A percentile compares a stretch with the other conserved stretches of the same genome.
Conservation (phyloP, 2,329 filamentous ascomycete species). For the Nemania bipapillata region DNA sequence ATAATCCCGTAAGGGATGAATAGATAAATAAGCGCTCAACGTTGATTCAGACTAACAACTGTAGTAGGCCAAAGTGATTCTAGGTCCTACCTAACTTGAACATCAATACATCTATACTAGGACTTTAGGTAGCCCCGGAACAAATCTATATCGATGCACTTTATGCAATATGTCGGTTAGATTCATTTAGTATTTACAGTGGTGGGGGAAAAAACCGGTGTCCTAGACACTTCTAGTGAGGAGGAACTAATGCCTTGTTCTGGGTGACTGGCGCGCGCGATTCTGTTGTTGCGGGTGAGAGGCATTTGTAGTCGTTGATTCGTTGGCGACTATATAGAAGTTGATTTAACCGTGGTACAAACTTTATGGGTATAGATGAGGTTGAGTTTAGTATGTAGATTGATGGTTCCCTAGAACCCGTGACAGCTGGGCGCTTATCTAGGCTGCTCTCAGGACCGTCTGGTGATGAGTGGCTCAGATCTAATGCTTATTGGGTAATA, state of each 20-base stretch:
- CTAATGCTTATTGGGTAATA: conserved; percentile 16
- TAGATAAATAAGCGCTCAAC: not conserved
- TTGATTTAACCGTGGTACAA: no score
- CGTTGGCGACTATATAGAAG: no score
- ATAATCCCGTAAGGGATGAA: not conserved
- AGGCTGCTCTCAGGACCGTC: not conserved
- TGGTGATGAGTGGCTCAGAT: not conserved
- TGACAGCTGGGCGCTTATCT: conserved; percentile 33
- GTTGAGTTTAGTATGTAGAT: conserved; percentile 12
- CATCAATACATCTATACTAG: not conserved
- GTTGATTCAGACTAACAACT: not conserved
- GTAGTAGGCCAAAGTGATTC: not conserved
- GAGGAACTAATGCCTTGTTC: conserved; percentile 1
- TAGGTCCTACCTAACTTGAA: not conserved
- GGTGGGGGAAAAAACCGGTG: no score
- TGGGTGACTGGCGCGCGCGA: conserved; percentile 36
- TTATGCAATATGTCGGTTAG: not conserved
- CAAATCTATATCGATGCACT: no score
- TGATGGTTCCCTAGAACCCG: not conserved
- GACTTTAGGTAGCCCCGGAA: no score
- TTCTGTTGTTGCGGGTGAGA: conserved; percentile 1
- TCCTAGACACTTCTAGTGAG: not conserved
- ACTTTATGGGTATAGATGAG: not conserved
- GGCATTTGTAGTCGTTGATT: conserved; percentile 22
- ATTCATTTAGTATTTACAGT: not conserved